A percentile compares a stretch with the other conserved stretches of the same genome.
Conservation (phyloP, 495 filamentous ascomycete genomes). For the Aspergillus sparsus region DNA sequence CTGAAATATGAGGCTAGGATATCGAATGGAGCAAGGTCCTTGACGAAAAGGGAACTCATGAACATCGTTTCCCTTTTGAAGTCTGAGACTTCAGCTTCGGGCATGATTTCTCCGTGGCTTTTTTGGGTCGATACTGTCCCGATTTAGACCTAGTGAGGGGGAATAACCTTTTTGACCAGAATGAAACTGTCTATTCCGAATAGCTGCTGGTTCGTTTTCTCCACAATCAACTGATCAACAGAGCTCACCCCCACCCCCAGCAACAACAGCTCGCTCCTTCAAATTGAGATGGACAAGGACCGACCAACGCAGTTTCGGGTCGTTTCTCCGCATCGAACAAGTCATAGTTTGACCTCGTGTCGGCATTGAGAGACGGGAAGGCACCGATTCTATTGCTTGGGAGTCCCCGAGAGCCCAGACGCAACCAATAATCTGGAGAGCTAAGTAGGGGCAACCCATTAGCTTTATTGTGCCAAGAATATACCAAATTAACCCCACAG, state of each 20-base stretch:
- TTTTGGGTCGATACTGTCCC: no score
- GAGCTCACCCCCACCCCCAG: not conserved
- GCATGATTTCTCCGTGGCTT: no score
- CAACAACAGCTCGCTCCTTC: not conserved
- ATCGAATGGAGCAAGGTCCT: no score
- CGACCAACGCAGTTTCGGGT: not conserved
- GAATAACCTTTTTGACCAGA: no score
- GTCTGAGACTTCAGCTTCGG: no score
- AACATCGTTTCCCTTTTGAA: no score
- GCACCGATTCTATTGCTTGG: not conserved
- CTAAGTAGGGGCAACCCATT: not conserved
- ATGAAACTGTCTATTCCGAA: not conserved
- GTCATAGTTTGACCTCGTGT: not conserved
- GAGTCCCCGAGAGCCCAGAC: not conserved
- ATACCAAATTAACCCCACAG: not conserved
- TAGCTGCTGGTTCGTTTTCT: not conserved
- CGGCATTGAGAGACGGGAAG: not conserved
- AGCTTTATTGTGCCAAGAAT: not conserved
- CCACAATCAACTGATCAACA: not conserved
- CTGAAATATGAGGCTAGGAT: no score
- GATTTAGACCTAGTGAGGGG: no score
- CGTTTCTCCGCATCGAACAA: not conserved
- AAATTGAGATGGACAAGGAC: not conserved
- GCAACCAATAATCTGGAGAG: not conserved
- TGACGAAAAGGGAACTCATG: no score